phyloP scores from a whole-genome alignment of 1,284 basidiomycete species.

The Puccinia hordei region DNA sequence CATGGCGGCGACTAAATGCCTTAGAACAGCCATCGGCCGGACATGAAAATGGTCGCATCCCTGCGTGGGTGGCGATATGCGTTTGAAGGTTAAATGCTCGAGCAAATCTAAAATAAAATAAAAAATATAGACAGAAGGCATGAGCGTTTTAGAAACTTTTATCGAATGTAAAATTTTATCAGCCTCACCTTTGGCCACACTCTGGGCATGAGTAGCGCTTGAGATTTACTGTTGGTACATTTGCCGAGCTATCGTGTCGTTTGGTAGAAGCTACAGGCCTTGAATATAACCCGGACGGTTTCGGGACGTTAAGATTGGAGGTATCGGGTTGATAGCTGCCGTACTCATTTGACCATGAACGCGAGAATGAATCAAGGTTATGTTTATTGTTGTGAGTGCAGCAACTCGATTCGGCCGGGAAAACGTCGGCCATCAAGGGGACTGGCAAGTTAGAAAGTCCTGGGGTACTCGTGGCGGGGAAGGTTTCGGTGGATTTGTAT shows the following conservation, averaged over 20 bases:
- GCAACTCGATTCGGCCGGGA: background rate
- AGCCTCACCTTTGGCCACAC: slow-evolving; percentile 4
- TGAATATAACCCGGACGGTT: background rate
- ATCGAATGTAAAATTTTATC: too few relatives aligned
- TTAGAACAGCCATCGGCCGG: slow-evolving; percentile 77
- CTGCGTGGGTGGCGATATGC: slow-evolving; percentile 84
- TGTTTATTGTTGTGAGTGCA: background rate
- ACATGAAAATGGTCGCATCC: slow-evolving; percentile 79
- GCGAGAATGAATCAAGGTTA: background rate
- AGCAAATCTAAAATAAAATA: slow-evolving; percentile 65
- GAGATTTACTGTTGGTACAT: background rate
- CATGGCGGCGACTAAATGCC: slow-evolving; percentile 85
- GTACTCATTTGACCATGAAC: background rate
- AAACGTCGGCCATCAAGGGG: background rate
- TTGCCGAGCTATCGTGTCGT: background rate
- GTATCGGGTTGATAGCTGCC: background rate
- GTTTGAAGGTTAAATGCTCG: slow-evolving; percentile 88
- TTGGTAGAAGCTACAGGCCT: background rate
- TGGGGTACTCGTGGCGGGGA: background rate
- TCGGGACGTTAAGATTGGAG: background rate
- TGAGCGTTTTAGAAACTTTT: background rate
- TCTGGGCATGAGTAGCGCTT: slow-evolving; percentile 25
- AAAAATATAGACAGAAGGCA: background rate
- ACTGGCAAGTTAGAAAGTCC: background rate
- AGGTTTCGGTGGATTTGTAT: background rate